Percentiles rank a stretch among this genome's conserved stretches.
Conservation (phyloP, 2,329 filamentous ascomycete species). For the Diatrype stigma region DNA sequence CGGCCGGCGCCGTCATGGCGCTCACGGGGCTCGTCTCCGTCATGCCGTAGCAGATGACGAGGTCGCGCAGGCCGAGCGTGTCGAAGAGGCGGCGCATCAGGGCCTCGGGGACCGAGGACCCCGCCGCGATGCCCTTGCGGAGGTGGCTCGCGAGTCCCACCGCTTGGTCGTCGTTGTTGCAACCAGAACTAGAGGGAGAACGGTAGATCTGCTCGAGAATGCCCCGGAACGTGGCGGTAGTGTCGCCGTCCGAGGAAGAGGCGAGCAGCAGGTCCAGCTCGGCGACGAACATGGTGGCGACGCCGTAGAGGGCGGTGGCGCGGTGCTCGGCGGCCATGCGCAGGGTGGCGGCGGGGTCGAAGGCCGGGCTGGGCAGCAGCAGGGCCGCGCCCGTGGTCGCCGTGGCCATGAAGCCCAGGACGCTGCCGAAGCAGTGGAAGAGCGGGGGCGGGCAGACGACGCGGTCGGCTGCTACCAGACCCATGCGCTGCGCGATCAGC, state of each 20-base stretch:
- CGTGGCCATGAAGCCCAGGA: constrained; percentile 94
- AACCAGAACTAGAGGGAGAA: no score
- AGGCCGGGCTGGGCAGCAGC: constrained; percentile 81
- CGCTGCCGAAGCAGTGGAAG: constrained; percentile 86
- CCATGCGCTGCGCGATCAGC: constrained; percentile 82
- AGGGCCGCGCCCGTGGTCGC: constrained; percentile 76
- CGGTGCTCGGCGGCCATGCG: constrained; percentile 47
- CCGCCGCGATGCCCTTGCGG: constrained; percentile 87
- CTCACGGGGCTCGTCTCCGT: constrained; percentile 79
- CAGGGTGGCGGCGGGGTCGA: constrained; percentile 73
- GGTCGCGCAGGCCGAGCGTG: constrained; percentile 69
- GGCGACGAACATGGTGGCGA: constrained; percentile 91
- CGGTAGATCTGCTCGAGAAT: neutral
- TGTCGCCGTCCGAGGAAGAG: no score
- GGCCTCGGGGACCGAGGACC: constrained; percentile 76
- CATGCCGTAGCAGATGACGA: constrained; percentile 97
- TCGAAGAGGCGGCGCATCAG: constrained; percentile 75
- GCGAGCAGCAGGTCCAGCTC: constrained; percentile 78
- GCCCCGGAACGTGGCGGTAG: constrained; percentile 26
- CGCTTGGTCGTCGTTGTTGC: constrained; percentile 13
- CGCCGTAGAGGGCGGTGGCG: constrained; percentile 73
- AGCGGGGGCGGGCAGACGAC: constrained; percentile 83
- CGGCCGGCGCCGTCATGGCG: constrained; percentile 76
- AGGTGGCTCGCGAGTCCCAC: constrained; percentile 39
- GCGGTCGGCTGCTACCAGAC: constrained; percentile 66